phyloP scores from a whole-genome alignment of 371 early-diverging fungal species.

The Amoeboradix gromovi region DNA sequence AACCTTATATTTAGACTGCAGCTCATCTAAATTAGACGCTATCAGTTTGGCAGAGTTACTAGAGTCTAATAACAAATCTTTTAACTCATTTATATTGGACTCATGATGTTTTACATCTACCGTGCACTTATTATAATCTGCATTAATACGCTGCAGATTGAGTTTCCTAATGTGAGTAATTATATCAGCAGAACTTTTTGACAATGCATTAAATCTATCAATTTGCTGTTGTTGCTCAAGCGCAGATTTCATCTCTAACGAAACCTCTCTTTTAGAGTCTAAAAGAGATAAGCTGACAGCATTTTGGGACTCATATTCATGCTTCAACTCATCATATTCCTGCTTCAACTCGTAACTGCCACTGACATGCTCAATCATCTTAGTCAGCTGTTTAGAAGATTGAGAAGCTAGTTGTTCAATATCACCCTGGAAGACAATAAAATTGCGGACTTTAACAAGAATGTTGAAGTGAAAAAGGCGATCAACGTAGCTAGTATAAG shows the following conservation, averaged over 20 bases:
- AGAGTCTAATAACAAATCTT: too few relatives aligned
- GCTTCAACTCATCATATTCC: constrained; percentile 58
- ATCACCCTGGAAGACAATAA: constrained; percentile 96
- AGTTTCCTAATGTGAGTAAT: too few relatives aligned
- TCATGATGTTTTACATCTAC: too few relatives aligned
- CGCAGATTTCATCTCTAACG: constrained; percentile 59
- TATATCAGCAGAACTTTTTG: too few relatives aligned
- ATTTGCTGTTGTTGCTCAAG: constrained; percentile 67
- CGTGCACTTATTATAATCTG: too few relatives aligned
- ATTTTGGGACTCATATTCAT: constrained; percentile 45
- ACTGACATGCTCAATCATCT: constrained; percentile 78
- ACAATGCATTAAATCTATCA: too few relatives aligned
- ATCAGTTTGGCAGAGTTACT: too few relatives aligned
- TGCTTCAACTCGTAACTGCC: constrained; percentile 45
- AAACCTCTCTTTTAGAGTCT: constrained; percentile 54
- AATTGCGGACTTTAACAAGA: constrained; percentile 76
- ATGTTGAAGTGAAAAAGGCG: constrained; percentile 61
- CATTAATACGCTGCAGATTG: too few relatives aligned
- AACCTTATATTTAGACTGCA: too few relatives aligned
- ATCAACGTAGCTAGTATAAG: constrained; percentile 37
- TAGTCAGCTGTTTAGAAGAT: constrained; percentile 68
- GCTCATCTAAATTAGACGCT: too few relatives aligned
- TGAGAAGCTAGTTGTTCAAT: constrained; percentile 89
- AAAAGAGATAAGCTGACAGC: constrained; percentile 60
- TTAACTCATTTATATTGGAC: too few relatives aligned